These are phyloP conservation scores for Populus davidiana DNA, from an alignment of 345 rosid species.

Conservation along the genomic window DNA sequence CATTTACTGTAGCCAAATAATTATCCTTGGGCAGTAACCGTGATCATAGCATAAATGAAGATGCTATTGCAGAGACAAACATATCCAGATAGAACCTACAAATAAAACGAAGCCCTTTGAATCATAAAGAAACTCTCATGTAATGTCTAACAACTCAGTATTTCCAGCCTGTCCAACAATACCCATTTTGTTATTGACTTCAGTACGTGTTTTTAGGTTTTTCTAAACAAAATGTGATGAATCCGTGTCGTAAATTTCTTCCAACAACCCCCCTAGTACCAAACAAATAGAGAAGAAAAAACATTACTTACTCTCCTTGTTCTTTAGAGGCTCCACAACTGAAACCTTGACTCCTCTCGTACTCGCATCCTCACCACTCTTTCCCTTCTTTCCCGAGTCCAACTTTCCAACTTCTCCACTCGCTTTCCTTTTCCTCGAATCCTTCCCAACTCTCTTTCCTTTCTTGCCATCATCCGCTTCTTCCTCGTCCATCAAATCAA, in stretches of 20 bases:
- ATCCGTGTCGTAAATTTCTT: neutral
- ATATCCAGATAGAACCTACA: neutral
- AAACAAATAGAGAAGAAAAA: neutral
- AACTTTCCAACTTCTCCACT: constrained; percentile 26
- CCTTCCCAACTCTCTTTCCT: constrained; percentile 23
- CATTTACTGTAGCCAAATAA: neutral
- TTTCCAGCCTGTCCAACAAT: neutral
- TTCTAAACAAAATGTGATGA: neutral
- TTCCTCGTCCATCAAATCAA: constrained; percentile 59
- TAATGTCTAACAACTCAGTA: neutral
- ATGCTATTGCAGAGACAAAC: neutral
- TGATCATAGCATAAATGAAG: neutral
- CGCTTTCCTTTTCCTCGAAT: constrained; percentile 48
- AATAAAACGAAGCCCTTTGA: neutral
- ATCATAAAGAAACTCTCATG: neutral
- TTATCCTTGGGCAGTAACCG: neutral
- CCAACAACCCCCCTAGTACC: neutral
- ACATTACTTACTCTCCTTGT: constrained; percentile 39
- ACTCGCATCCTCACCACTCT: constrained; percentile 22
- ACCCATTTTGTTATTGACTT: neutral
- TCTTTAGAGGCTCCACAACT: constrained; percentile 36
- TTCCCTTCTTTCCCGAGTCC: constrained; percentile 51
- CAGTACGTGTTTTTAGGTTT: neutral
- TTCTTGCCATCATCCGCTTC: constrained; percentile 37
- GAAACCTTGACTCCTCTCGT: constrained; percentile 36